Conservation (phyloP, 2,329 filamentous ascomycete genomes). For the Parascedosporium putredinis region DNA sequence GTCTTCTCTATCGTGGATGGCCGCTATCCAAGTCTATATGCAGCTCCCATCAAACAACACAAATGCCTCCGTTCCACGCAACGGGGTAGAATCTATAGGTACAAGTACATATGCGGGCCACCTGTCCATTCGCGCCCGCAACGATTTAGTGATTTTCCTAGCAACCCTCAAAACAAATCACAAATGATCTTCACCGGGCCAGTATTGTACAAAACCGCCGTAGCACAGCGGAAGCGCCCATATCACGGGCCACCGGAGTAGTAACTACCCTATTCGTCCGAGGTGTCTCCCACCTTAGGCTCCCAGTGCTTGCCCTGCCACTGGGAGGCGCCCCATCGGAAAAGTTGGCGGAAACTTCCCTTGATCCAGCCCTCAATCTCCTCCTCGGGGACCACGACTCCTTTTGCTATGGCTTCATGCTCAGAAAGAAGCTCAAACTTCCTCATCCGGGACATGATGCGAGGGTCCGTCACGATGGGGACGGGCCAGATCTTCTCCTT, state of each 20-base stretch:
- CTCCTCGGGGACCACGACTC: slow-evolving; percentile 53
- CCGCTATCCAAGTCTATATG: slow-evolving; percentile 7
- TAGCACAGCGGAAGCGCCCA: background rate
- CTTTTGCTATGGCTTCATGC: slow-evolving; percentile 56
- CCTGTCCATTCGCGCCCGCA: background rate
- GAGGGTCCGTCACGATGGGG: slow-evolving; percentile 62
- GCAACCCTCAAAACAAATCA: background rate
- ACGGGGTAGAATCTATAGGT: slow-evolving; percentile 1
- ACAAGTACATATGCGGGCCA: background rate
- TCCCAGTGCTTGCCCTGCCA: slow-evolving; percentile 26
- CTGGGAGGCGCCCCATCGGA: slow-evolving; percentile 36
- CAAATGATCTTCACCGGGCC: background rate
- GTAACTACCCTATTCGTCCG: slow-evolving; percentile 21
- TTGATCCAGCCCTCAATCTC: slow-evolving; percentile 62
- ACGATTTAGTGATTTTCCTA: background rate
- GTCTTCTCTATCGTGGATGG: slow-evolving; percentile 1
- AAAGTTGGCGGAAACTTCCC: slow-evolving; percentile 43
- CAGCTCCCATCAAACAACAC: background rate
- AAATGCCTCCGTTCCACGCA: background rate
- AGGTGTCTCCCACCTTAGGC: slow-evolving; percentile 29
- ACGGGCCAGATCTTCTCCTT: slow-evolving; percentile 67
- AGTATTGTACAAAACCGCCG: background rate
- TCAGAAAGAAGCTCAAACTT: slow-evolving; percentile 60
- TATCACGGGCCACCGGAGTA: background rate
- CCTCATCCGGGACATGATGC: slow-evolving; percentile 71